Percentiles rank a stretch among this genome's conserved stretches.
Evolutionary conservation across 140 eudicot genomes (phyloP).

Genomic region (Bidens hawaiensis): DNA sequence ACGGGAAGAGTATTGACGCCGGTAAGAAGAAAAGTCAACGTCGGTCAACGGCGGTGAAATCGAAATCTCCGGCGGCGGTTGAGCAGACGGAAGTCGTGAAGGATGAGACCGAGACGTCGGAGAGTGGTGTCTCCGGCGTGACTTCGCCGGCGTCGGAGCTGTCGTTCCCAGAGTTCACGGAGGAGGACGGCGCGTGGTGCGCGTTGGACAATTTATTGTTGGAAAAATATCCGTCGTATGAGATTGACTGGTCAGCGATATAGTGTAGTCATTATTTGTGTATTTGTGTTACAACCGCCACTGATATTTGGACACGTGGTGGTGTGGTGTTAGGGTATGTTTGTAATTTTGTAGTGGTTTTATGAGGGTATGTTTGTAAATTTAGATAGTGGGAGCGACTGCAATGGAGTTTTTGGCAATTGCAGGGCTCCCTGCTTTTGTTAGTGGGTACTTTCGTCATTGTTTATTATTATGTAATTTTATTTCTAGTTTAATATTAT

Average conservation of each 20-base stretch:
- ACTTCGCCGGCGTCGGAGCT: constrained; percentile 61
- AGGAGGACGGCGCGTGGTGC: constrained; percentile 46
- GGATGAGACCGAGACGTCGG: constrained; percentile 39
- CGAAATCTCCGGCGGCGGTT: constrained; percentile 12
- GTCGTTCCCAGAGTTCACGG: constrained; percentile 53
- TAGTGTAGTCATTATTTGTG: constrained; percentile 6
- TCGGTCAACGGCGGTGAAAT: constrained; percentile 10
- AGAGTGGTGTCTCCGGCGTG: constrained; percentile 55
- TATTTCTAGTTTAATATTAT: background rate
- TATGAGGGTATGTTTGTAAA: constrained; percentile 16
- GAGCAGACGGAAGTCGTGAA: constrained; percentile 29
- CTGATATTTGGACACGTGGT: constrained; percentile 6
- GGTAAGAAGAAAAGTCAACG: constrained; percentile 25
- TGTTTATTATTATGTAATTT: background rate
- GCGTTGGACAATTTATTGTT: constrained; percentile 29
- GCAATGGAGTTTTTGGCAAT: constrained; percentile 72
- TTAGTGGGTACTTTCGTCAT: too few relatives aligned
- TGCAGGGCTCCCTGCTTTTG: constrained; percentile 37
- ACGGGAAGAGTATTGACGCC: constrained; percentile 55
- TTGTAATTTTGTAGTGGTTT: constrained; percentile 4
- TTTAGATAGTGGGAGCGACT: constrained; percentile 23
- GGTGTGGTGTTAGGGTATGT: background rate
- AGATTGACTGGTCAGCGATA: constrained; percentile 80
- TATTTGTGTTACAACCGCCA: constrained; percentile 10
- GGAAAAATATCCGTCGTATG: constrained; percentile 76